A percentile compares a stretch with the other conserved stretches of the same genome.
These are phyloP conservation scores for Plasmodium yoelii DNA, from an alignment of 169 alveolate species.

Conservation along the genomic window DNA sequence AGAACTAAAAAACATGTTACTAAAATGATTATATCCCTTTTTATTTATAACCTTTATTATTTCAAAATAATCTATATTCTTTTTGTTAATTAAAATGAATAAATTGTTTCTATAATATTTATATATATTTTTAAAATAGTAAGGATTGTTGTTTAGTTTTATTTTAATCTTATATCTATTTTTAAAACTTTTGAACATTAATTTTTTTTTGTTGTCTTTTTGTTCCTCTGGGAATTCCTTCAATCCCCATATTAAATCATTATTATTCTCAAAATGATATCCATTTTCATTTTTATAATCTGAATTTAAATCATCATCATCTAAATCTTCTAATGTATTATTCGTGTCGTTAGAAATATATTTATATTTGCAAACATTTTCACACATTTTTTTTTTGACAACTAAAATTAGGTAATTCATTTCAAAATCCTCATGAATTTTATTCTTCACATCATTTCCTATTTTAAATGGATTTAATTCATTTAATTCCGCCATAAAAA, in stretches of 20 bases:
- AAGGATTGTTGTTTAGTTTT: conserved; percentile 47
- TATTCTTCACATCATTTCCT: conserved; percentile 19
- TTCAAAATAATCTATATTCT: conserved; percentile 41
- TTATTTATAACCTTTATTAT: conserved; percentile 20
- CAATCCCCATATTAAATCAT: not conserved
- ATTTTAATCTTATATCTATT: conserved; percentile 1
- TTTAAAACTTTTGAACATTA: too few relatives aligned
- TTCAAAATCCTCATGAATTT: conserved; percentile 4
- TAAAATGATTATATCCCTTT: conserved; percentile 51
- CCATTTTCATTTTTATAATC: not conserved
- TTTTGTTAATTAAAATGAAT: conserved; percentile 40
- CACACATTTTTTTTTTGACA: conserved; percentile 6
- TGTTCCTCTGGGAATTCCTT: not conserved
- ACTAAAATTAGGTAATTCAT: conserved; percentile 21
- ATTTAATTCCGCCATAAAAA: conserved; percentile 34
- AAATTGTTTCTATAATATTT: conserved; percentile 9
- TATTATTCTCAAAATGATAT: not conserved
- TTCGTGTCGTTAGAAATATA: not conserved
- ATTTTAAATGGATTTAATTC: conserved; percentile 41
- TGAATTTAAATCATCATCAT: not conserved
- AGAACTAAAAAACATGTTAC: conserved; percentile 31
- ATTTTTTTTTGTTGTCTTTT: not conserved
- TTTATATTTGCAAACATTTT: not conserved
- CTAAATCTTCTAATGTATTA: not conserved
- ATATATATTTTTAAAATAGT: conserved; percentile 34